Conservation (phyloP, 2,329 filamentous ascomycete species). For the Stachybotrys chartarum region DNA sequence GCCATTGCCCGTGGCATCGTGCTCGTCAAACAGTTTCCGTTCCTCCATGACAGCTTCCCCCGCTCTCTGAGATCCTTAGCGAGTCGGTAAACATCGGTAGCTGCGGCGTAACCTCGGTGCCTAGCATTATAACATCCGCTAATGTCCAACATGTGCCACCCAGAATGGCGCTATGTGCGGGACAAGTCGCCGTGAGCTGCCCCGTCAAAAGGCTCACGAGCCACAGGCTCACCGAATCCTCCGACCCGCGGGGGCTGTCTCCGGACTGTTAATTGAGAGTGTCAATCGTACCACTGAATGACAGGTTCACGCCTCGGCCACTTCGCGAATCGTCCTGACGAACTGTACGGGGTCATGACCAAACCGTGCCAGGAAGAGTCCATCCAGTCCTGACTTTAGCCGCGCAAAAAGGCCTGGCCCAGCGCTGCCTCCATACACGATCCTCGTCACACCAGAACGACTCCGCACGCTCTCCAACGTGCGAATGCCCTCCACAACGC, state of each 20-base stretch:
- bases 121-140: background rate
- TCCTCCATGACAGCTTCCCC: background rate
- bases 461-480: slow-evolving; percentile 39
- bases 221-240: background rate
- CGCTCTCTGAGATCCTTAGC: background rate
- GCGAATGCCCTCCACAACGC: slow-evolving; percentile 59
- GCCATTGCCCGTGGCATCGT: background rate
- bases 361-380: slow-evolving; percentile 74
- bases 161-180: background rate
- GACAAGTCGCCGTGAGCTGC: background rate
- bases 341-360: slow-evolving; percentile 70
- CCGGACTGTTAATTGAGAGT: background rate
- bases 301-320: slow-evolving; percentile 37
- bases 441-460: slow-evolving; percentile 53
- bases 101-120: background rate
- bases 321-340: slow-evolving; percentile 64
- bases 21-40: background rate
- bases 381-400: slow-evolving; percentile 65
- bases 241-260: background rate
- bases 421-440: slow-evolving; percentile 78
- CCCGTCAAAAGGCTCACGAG: background rate
- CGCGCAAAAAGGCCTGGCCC: slow-evolving; percentile 68
- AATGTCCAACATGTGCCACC: background rate
- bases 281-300: background rate
- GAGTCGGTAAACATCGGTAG: background rate